Conservation (phyloP, 2,329 filamentous ascomycete species). For the Alternaria gaisen region DNA sequence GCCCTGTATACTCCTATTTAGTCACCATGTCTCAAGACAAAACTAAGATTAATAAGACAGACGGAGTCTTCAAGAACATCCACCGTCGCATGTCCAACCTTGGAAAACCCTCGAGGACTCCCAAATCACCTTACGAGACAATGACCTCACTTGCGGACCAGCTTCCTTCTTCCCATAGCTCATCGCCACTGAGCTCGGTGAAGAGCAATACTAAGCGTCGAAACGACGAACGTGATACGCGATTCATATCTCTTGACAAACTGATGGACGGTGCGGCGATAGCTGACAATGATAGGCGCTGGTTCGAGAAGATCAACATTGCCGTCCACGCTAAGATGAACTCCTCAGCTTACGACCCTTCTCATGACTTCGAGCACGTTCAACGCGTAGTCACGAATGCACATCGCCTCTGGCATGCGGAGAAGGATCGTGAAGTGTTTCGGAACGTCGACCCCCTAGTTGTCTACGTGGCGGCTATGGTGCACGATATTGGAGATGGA, state of each 20-base stretch:
- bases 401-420: conserved; percentile 66
- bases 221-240: conserved; percentile 6
- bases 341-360: conserved; percentile 81
- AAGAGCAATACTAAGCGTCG: not conserved
- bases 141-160: not conserved
- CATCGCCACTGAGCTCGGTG: not conserved
- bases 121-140: not conserved
- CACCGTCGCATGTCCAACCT: not conserved
- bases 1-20: not conserved
- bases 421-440: conserved; percentile 47
- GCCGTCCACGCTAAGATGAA: conserved; percentile 55
- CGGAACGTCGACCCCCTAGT: conserved; percentile 59
- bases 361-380: conserved; percentile 86
- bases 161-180: not conserved
- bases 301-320: conserved; percentile 43
- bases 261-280: not conserved
- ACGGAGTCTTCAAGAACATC: not conserved
- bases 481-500: conserved; percentile 81
- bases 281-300: not conserved
- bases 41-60: not conserved
- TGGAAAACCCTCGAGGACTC: not conserved
- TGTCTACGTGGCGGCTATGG: conserved; percentile 69
- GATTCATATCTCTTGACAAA: conserved; percentile 3
- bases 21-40: not conserved
- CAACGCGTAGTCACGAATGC: conserved; percentile 76